Evolutionary conservation across 2,329 filamentous ascomycete species (phyloP).

Genomic region (Talaromyces pinophilus): DNA sequence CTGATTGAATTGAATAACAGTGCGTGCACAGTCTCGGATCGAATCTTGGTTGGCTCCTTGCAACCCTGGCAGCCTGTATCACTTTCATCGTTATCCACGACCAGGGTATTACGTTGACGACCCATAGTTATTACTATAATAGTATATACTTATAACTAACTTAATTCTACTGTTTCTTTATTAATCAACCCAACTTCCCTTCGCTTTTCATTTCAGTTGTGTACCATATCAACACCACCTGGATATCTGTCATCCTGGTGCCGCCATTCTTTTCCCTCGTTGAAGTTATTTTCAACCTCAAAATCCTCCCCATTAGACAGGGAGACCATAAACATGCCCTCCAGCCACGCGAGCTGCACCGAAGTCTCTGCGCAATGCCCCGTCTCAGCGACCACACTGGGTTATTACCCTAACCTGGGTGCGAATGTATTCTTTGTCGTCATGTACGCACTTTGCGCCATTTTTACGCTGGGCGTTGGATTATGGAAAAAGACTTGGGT

Average conservation of each 20-base stretch:
- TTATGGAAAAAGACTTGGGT: conserved; percentile 54
- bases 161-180: background rate
- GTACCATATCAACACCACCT: background rate
- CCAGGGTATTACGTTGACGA: background rate
- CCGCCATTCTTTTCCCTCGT: background rate
- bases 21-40: background rate
- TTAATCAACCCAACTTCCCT: background rate
- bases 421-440: conserved; percentile 51
- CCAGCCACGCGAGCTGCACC: conserved; percentile 28
- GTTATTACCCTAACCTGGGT: conserved; percentile 50
- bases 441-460: conserved; percentile 49
- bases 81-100: background rate
- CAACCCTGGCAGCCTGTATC: background rate
- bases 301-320: background rate
- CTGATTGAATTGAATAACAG: background rate
- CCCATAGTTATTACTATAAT: background rate
- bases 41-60: background rate
- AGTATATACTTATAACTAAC: no score
- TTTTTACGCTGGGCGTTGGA: conserved; percentile 50
- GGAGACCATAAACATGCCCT: conserved; percentile 2
- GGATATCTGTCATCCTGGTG: background rate
- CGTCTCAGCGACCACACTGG: conserved; percentile 46
- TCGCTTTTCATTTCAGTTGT: background rate
- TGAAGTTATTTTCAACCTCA: background rate
- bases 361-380: conserved; percentile 39